Evolutionary conservation across 2,329 filamentous ascomycete genomes (phyloP), one percentile per base, ranked within the genome.

Genomic region (Meredithiella fracta): DNA sequence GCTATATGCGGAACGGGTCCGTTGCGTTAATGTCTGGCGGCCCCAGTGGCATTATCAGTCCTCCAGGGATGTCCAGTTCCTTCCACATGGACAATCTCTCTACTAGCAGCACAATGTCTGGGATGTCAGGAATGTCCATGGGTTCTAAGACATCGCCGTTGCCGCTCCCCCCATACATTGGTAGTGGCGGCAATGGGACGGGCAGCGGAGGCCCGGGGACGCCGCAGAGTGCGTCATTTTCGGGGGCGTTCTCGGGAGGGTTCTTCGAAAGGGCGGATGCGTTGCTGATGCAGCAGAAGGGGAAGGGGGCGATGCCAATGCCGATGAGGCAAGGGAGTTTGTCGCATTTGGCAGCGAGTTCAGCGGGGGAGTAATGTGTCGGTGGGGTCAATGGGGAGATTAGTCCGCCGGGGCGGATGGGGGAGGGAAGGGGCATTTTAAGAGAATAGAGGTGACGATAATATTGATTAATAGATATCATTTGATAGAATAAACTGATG

Each of bases 221-320:
- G 0, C 80, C 80, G 8, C 73, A 79, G 63, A 78, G 72, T 59
- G 73, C 70, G 1, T 77, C 76, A 0, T 80, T 81, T 62, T 72
- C 73, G 6, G 68, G 69, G 15, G 72, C 74, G 1, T 79, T 81
- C 59, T 69, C 72, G 1, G 76, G 77, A 9, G 72, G 78, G 60
- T 75, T 80, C n/a, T 80, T 80, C 64, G 76, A 80, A 62, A 69
- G 78, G 17, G 78, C 78, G 0, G 77, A 80, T 55, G 71, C 76
- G 5, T 40, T 58, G n/a, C 67, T 80, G 49, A 76, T 80, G 59
- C 73, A 73, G 3, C 76, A 75, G 63, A 75, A 75, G n/a, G 76
- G 77, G 15, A 69, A 78, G 31, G 74, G 73, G 11, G 5, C 29
- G 5, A 34, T 34, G 29, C 5, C 29, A n/a, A 74, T 79, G 71